Percentiles rank a stretch among this genome's conserved stretches.
These are phyloP conservation scores for Trapa incisa DNA, from an alignment of 345 rosid species.

Conservation along the genomic window DNA sequence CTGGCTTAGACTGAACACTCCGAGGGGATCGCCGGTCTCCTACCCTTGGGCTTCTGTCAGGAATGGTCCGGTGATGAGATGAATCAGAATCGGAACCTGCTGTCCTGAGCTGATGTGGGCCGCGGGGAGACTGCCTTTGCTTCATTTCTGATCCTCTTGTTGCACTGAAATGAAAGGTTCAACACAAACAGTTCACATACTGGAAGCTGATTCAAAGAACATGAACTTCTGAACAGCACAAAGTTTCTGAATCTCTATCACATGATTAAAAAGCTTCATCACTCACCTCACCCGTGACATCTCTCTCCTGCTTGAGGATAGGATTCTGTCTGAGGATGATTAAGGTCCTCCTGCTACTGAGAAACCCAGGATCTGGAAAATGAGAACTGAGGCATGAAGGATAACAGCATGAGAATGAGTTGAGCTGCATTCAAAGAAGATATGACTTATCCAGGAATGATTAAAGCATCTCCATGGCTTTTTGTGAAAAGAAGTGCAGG, in stretches of 20 bases:
- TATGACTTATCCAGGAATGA: no score
- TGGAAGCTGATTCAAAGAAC: neutral
- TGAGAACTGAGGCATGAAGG: neutral
- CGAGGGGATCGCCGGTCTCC: conserved; percentile 78
- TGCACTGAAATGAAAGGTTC: neutral
- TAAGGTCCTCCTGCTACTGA: conserved; percentile 1
- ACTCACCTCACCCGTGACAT: conserved; percentile 83
- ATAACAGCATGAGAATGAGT: neutral
- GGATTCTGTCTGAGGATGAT: conserved; percentile 5
- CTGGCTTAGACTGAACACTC: conserved; percentile 44
- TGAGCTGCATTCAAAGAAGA: no score
- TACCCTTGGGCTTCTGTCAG: conserved; percentile 55
- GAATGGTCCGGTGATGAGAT: conserved; percentile 32
- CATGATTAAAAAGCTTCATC: neutral
- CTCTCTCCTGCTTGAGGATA: conserved; percentile 13
- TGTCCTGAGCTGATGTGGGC: conserved; percentile 37
- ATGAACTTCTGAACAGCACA: neutral
- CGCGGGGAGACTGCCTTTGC: conserved; percentile 67
- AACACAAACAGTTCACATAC: neutral
- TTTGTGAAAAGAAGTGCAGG: neutral
- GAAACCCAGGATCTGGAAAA: conserved; percentile 18
- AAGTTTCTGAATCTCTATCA: neutral
- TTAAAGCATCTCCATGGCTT: neutral
- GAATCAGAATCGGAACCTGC: conserved; percentile 47
- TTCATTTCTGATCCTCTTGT: conserved; percentile 53